Evolutionary conservation across 108 stramenopile species (phyloP).

Genomic region (Pseudonitzschia multiseries): DNA sequence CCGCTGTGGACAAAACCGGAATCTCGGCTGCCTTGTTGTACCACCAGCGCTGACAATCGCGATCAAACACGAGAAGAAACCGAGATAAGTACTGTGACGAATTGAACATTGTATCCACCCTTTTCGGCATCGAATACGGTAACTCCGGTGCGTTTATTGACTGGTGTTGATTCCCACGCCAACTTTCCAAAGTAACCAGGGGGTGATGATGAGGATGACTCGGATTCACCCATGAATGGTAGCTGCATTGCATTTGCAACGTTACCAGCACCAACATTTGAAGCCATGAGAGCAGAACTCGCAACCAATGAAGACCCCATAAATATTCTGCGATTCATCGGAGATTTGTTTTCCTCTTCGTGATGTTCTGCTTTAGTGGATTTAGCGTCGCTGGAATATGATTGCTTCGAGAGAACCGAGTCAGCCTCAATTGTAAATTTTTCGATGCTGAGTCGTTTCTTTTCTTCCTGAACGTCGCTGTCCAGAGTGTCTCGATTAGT

Average conservation of each 20-base stretch:
- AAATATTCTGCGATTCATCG: slow-evolving; percentile 18
- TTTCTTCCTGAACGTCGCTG: background rate
- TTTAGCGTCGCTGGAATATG: background rate
- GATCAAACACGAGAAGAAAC: slow-evolving; percentile 74
- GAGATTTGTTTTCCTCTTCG: slow-evolving; percentile 2
- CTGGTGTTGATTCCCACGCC: slow-evolving; percentile 55
- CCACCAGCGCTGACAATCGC: slow-evolving; percentile 81
- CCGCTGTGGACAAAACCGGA: slow-evolving; percentile 45
- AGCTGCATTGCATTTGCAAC: slow-evolving; percentile 3
- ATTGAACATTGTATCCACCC: slow-evolving; percentile 70
- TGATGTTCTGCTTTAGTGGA: background rate
- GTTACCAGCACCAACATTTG: background rate
- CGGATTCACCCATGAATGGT: background rate
- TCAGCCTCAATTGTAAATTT: background rate
- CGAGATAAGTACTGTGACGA: slow-evolving; percentile 81
- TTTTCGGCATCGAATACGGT: slow-evolving; percentile 80
- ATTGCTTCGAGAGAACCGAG: background rate
- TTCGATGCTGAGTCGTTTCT: background rate
- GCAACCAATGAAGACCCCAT: slow-evolving; percentile 16
- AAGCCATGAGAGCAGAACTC: slow-evolving; percentile 6
- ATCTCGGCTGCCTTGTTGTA: slow-evolving; percentile 62
- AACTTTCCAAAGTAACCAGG: slow-evolving; percentile 27
- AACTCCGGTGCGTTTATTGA: slow-evolving; percentile 77
- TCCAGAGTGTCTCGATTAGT: background rate
- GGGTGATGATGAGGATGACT: background rate